These are phyloP conservation scores for Psophocarpus tetragonolobus DNA, from an alignment of 306 rosid species.

Conservation along the genomic window DNA sequence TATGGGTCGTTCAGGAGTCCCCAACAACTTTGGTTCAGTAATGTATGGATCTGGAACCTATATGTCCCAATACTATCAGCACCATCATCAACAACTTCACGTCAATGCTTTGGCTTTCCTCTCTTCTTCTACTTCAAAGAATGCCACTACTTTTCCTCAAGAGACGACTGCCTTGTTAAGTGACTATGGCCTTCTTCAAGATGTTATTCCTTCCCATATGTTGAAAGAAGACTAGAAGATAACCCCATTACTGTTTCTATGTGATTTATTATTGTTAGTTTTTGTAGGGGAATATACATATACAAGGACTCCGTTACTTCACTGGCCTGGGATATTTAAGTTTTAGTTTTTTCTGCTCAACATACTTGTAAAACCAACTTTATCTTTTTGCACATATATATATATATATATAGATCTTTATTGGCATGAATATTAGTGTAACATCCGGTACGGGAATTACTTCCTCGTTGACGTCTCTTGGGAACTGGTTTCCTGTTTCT, in stretches of 20 bases:
- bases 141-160: slow-evolving; percentile 30
- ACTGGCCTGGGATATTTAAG: slow-evolving; percentile 38
- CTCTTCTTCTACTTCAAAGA: slow-evolving; percentile 17
- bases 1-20: slow-evolving; percentile 48
- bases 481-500: not conserved
- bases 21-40: slow-evolving; percentile 27
- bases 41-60: slow-evolving; percentile 28
- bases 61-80: slow-evolving; percentile 36
- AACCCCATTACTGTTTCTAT: not conserved
- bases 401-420: not conserved
- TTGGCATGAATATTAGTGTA: slow-evolving; percentile 20
- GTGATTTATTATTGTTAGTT: slow-evolving; percentile 33
- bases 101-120: slow-evolving; percentile 25
- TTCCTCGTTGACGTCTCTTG: not conserved
- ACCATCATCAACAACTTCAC: slow-evolving; percentile 37
- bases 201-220: slow-evolving; percentile 63
- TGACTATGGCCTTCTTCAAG: slow-evolving; percentile 80
- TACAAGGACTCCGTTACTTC: slow-evolving; percentile 26
- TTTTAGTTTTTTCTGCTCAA: slow-evolving; percentile 25
- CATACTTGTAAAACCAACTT: slow-evolving; percentile 33
- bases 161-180: slow-evolving; percentile 33
- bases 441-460: not conserved
- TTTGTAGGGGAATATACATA: slow-evolving; percentile 27
- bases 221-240: slow-evolving; percentile 53
- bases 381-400: slow-evolving; percentile 33